Evolutionary conservation across 805 yeast genomes (phyloP).

Genomic region (Debaryomyces hansenii): DNA sequence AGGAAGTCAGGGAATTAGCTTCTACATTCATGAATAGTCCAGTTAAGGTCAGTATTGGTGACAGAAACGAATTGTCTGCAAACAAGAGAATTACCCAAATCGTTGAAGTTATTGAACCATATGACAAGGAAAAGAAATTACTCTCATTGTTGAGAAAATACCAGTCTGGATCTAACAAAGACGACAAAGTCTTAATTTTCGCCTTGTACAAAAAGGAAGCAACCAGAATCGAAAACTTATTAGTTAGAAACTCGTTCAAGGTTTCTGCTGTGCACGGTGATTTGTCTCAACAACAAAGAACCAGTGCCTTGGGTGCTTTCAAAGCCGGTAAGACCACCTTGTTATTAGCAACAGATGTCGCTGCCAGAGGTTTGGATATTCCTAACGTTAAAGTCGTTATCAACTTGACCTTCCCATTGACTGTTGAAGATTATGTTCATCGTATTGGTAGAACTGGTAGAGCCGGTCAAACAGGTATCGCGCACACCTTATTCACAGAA

Average conservation of each 20-base stretch:
- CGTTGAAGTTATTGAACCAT: conserved; percentile 83
- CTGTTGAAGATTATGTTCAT: conserved; percentile 96
- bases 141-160: conserved; percentile 72
- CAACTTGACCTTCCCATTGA: conserved; percentile 92
- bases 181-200: conserved; percentile 86
- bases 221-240: conserved; percentile 76
- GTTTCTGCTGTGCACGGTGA: conserved; percentile 98
- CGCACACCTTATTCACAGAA: conserved; percentile 94
- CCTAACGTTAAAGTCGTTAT: conserved; percentile 96
- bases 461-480: conserved; percentile 93
- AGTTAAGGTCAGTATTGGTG: conserved; percentile 90
- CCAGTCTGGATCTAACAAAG: conserved; percentile 59
- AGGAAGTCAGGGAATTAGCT: conserved; percentile 93
- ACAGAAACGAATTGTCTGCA: conserved; percentile 91
- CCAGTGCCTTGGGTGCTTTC: conserved; percentile 81
- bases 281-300: conserved; percentile 87
- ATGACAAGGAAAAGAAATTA: conserved; percentile 75
- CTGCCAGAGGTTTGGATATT: conserved; percentile 96
- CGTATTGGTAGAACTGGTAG: conserved; percentile 98
- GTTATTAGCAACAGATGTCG: conserved; percentile 95
- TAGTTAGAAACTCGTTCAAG: conserved; percentile 68
- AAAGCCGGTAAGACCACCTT: conserved; percentile 75
- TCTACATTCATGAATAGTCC: conserved; percentile 78
- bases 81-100: conserved; percentile 91
- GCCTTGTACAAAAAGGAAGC: conserved; percentile 98